Conservation (phyloP, 495 filamentous ascomycete genomes). For the Hyphodiscus hymeniophilus region DNA sequence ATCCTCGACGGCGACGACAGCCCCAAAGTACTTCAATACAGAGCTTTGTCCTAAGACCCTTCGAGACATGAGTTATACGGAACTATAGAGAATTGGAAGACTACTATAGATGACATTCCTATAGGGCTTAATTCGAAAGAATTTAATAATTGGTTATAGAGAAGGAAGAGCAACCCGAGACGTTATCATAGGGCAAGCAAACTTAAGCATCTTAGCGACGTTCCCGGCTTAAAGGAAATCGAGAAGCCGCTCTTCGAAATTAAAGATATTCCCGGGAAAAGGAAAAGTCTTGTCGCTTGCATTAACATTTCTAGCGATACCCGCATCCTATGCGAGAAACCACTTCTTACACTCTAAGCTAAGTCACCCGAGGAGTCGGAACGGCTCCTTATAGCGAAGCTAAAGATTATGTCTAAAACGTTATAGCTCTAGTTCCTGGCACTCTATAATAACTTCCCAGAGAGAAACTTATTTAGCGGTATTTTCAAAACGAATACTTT, state of each 20-base stretch:
- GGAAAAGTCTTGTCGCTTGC: conserved; percentile 27
- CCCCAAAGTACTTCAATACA: conserved; percentile 13
- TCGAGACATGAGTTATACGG: conserved; percentile 18
- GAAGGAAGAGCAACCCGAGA: conserved; percentile 18
- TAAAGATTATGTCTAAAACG: conserved; percentile 7
- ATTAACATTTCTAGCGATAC: conserved; percentile 25
- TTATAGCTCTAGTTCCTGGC: conserved; percentile 18
- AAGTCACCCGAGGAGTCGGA: neutral
- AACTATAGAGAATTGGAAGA: conserved; percentile 23
- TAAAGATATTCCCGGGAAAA: conserved; percentile 19
- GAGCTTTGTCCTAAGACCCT: conserved; percentile 11
- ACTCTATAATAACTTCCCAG: conserved; percentile 22
- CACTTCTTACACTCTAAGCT: conserved; percentile 15
- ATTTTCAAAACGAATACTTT: conserved; percentile 26
- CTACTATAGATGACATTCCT: conserved; percentile 18
- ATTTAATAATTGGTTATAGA: conserved; percentile 27
- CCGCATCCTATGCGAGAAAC: conserved; percentile 25
- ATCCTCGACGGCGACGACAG: neutral
- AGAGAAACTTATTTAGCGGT: conserved; percentile 12
- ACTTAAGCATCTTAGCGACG: conserved; percentile 18
- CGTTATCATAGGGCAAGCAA: conserved; percentile 11
- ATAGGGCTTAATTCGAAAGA: conserved; percentile 19
- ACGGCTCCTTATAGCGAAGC: conserved; percentile 10
- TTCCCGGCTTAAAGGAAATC: conserved; percentile 10
- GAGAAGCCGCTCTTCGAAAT: conserved; percentile 1